Conservation (phyloP, 768 basidiomycete genomes). For the Dictyophora rubrovolvata region DNA sequence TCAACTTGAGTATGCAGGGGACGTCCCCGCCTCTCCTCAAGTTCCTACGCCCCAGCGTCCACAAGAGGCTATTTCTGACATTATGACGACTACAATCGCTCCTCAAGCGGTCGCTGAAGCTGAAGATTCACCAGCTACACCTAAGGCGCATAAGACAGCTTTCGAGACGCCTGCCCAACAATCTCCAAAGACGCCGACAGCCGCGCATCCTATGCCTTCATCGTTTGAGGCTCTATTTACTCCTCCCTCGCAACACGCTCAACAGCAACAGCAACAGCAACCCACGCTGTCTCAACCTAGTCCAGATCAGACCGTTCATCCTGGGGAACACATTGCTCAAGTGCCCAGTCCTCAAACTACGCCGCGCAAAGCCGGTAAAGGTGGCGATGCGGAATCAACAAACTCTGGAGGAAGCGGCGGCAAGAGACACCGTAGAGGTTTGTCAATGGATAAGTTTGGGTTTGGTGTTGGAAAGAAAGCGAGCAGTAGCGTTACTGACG, state of each 20-base stretch:
- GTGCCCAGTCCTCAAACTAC: background rate
- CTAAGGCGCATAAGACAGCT: background rate
- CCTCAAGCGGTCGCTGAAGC: background rate
- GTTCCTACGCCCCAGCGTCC: background rate
- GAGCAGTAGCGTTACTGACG: conserved; percentile 22
- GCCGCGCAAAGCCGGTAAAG: conserved; percentile 18
- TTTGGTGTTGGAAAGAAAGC: conserved; percentile 59
- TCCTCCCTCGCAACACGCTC: background rate
- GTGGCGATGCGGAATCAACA: conserved; percentile 5
- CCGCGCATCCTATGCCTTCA: background rate
- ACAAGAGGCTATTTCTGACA: background rate
- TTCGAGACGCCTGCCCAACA: background rate
- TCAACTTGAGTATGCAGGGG: conserved; percentile 87
- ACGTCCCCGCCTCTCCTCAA: conserved; percentile 7
- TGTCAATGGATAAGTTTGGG: conserved; percentile 73
- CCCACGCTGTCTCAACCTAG: too few species aligned
- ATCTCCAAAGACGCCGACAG: background rate
- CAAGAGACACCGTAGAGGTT: conserved; percentile 53
- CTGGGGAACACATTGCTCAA: background rate
- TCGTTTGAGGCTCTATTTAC: background rate
- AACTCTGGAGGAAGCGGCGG: conserved; percentile 24
- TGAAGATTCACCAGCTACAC: background rate
- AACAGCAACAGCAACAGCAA: background rate
- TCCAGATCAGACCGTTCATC: background rate
- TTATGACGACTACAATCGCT: background rate